A percentile compares a stretch with the other conserved stretches of the same genome.
phyloP scores from a whole-genome alignment of 2,329 filamentous ascomycete species.

The Pseudogymnoascus sp. region DNA sequence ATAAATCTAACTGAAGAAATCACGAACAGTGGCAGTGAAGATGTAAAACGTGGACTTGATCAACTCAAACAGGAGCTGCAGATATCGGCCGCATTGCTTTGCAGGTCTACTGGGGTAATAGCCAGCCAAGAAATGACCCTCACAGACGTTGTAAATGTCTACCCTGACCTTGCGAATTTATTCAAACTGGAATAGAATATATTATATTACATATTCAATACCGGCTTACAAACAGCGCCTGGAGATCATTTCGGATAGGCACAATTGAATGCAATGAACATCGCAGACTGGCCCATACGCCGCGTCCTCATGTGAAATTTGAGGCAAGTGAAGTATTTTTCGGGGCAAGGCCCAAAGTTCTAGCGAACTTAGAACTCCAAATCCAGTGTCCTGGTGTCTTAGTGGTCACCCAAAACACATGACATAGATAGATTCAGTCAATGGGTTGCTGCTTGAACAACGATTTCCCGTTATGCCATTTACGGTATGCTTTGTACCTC shows the following conservation, averaged over 20 bases:
- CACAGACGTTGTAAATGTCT: neutral
- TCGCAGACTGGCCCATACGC: neutral
- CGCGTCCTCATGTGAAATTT: neutral
- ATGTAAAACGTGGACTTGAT: neutral
- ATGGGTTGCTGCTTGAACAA: conserved; percentile 83
- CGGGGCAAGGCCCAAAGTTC: neutral
- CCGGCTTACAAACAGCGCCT: too few relatives aligned
- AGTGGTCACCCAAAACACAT: neutral
- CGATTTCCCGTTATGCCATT: conserved; percentile 91
- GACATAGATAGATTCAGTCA: conserved; percentile 25
- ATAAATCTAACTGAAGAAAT: conserved; percentile 40
- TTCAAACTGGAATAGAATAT: neutral
- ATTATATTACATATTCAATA: neutral
- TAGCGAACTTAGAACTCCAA: neutral
- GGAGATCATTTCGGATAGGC: neutral
- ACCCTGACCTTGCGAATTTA: neutral
- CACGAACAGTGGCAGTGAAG: neutral
- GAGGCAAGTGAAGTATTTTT: neutral
- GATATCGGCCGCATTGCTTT: conserved; percentile 18
- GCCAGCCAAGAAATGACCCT: neutral
- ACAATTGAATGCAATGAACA: neutral
- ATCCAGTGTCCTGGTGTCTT: neutral
- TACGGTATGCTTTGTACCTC: conserved; percentile 90
- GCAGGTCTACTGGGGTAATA: conserved; percentile 15
- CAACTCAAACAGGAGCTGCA: conserved; percentile 18